These are phyloP conservation scores for Aspergillus transmontanensis DNA, from an alignment of 2,329 filamentous ascomycete genomes.

Conservation along the genomic window DNA sequence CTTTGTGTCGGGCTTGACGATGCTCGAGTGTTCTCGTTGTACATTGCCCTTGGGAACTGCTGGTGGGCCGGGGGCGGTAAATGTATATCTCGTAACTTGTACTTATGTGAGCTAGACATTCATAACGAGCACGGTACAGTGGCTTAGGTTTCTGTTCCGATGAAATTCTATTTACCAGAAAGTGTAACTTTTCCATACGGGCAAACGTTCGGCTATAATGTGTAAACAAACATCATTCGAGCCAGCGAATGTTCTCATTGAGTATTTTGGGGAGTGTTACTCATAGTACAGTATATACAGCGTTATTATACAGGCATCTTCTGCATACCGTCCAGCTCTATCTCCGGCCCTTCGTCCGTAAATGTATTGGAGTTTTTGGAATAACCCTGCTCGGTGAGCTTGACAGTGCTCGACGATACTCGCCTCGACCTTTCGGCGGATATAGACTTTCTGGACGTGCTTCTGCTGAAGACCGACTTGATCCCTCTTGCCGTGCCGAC, in stretches of 20 bases:
- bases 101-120: neutral
- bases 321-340: neutral
- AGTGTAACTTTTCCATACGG: no score
- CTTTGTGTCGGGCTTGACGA: neutral
- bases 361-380: neutral
- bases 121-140: neutral
- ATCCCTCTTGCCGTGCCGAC: neutral
- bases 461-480: neutral
- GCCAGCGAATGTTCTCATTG: neutral
- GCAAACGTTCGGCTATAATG: neutral
- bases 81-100: neutral
- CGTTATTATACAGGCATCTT: neutral
- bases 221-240: neutral
- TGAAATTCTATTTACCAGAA: no score
- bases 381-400: neutral
- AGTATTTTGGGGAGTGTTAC: fast-evolving
- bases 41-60: neutral
- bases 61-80: no score
- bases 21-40: neutral
- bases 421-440: neutral
- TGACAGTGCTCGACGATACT: neutral
- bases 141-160: no score
- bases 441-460: neutral
- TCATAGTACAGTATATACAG: no score
- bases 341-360: neutral